Base-by-base conservation (phyloP, 164 flowering plant genomes). In the Platanus orientalis region DNA sequence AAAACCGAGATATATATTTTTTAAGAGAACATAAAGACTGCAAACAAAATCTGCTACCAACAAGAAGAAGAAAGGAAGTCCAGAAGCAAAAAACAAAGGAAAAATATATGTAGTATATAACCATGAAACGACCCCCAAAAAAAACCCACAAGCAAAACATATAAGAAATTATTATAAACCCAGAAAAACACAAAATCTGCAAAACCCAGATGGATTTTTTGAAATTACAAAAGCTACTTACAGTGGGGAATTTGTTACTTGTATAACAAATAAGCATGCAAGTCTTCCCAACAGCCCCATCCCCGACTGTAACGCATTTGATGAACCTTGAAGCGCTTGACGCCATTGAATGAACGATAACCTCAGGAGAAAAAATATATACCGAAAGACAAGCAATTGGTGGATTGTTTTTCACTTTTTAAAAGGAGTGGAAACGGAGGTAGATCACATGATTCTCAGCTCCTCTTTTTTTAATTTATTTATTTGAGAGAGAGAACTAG, bases 271-370 rank as follows among this genome's bases (percentile, higher is more conserved):
- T 92, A 63, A 92, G 96, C 98, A 92, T 83, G 72, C 95, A 92
- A 59, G 98, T 92, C 75, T 92, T 92, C 57, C 98, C 96, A 49
- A 88, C 95, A 78, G 98, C 98, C 17, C 98, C 98, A 81, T 92
- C 98, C 40, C 98, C 98, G 0, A 89, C 95, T 7, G 96, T 92
- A 20, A 92, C 98, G 68, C 98, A 92, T 72, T 92, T 92, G 84
- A 92, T 92, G 80, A 92, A 92, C 79, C 80, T 84, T 40, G 98
- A 84, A 69, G 82, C 87, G 74, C 77, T 78, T 29, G 89, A 78
- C 74, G 90, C 85, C 96, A 88, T 89, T 68, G 80, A 42, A 20
- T 25, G 26, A 32, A 36, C n/a, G n/a, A 19, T 16, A 45, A 58
- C 32, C 12, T 7, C 29, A 58, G 17, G 26, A 25, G 12, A 23